Evolutionary conservation across 176 grass and related monocot genomes (phyloP), one percentile per base, ranked within the genome.

Genomic region (Avena atlantica): DNA sequence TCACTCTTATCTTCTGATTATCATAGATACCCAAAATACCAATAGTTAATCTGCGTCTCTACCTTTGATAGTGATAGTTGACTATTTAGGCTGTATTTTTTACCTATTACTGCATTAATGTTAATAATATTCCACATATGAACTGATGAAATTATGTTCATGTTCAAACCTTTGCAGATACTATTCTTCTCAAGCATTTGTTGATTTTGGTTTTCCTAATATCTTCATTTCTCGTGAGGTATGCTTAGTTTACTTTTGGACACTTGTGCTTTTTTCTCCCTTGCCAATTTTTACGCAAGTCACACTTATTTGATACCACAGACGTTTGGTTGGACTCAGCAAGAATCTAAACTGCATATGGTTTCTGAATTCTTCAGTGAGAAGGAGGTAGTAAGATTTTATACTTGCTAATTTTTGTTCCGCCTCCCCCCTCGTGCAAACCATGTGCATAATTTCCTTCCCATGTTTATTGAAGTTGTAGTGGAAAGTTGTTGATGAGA

Each of bases 171-270:
- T 78, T 84, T 90, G 75, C 89, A 96, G 97, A 19, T 98, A 94
- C 79, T 98, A 98, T 91, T 98, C 97, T 76, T 98, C 93, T 77
- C 90, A 94, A 87, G 94, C 97, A 80, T 96, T 93, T 23, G 71
- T 92, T 70, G 97, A 94, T 89, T 98, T 98, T 81, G 97, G 94
- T 81, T 94, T 93, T 87, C 94, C 90, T 74, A 93, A 98, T 73
- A 91, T 98, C 84, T 98, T 98, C 84, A 94, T 98, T 87, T 98
- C 97, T 86, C 94, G 94, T 67, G 97, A 98, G 94, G 97, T 98
- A 98, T 88, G 66, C 2, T 91, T 58, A 34, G 29, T 84, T 74
- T 68, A 64, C 24, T 52, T 51, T 57, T 78, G 29, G 31, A 78
- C 3, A 67, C 2, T 12, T 62, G 8, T 53, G 29, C 12, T 74